These are phyloP conservation scores for Fusarium papillatum DNA, from an alignment of 2,329 filamentous ascomycete species.

Conservation along the genomic window DNA sequence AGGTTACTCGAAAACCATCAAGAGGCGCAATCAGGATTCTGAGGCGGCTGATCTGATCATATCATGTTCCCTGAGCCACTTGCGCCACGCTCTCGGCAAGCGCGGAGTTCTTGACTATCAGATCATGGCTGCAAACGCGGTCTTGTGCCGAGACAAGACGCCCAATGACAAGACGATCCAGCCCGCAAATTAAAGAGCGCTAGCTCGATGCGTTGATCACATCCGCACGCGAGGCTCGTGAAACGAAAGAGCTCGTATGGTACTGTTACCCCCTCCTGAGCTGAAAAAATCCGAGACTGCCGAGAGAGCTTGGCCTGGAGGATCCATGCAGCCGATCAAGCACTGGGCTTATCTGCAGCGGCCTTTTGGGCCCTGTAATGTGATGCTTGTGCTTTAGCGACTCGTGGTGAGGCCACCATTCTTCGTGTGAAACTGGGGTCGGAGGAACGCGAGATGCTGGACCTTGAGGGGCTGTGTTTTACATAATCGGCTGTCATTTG, in stretches of 20 bases:
- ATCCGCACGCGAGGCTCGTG: neutral
- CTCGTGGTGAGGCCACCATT: neutral
- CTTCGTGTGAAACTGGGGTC: neutral
- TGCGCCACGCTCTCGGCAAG: slow-evolving; percentile 1
- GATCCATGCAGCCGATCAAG: neutral
- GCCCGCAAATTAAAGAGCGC: neutral
- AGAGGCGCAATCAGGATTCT: neutral
- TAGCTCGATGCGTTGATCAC: neutral
- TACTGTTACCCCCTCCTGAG: neutral
- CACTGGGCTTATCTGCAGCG: neutral
- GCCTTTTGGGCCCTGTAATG: neutral
- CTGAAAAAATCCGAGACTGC: neutral
- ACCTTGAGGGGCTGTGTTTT: neutral
- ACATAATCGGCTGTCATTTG: neutral
- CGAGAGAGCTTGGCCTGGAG: neutral
- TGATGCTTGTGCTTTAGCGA: neutral
- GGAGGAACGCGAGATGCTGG: neutral
- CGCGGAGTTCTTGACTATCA: neutral
- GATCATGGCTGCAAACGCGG: neutral
- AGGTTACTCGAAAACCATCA: neutral
- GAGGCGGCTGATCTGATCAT: neutral
- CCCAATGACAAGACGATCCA: neutral
- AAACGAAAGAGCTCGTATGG: neutral
- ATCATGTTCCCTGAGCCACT: neutral
- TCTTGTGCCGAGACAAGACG: neutral